Conservation (phyloP, 495 filamentous ascomycete species). For the Glonium stellatum region DNA sequence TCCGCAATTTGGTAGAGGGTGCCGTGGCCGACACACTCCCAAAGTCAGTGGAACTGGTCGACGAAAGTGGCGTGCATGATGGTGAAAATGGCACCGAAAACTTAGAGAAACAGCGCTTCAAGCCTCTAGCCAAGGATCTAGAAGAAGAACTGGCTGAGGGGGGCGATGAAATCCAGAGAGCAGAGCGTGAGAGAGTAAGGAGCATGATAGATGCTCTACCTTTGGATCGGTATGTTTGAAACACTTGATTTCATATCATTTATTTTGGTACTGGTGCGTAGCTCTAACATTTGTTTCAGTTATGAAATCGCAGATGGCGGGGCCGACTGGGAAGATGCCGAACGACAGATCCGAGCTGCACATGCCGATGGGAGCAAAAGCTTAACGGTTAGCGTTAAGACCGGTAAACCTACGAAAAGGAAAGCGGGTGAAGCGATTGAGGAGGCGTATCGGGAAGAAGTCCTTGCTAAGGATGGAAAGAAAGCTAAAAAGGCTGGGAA, state of each 20-base stretch:
- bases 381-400: conserved; percentile 77
- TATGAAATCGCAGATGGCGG: conserved; percentile 71
- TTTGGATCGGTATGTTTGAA: conserved; percentile 65
- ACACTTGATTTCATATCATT: background rate
- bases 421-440: conserved; percentile 68
- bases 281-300: conserved; percentile 42
- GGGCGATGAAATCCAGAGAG: conserved; percentile 63
- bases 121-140: conserved; percentile 61
- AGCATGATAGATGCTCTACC: conserved; percentile 84
- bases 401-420: conserved; percentile 59
- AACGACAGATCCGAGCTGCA: conserved; percentile 60
- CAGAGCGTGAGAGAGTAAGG: conserved; percentile 67
- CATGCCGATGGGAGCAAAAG: conserved; percentile 48
- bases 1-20: conserved; percentile 65
- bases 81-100: conserved; percentile 1
- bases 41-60: conserved; percentile 47
- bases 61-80: conserved; percentile 51
- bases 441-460: conserved; percentile 41
- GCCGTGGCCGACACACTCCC: conserved; percentile 68
- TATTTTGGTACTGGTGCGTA: conserved; percentile 3
- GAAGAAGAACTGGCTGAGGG: conserved; percentile 85
- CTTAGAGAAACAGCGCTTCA: conserved; percentile 39
- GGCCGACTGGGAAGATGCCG: conserved; percentile 73
- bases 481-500: conserved; percentile 54
- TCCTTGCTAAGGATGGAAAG: conserved; percentile 46